Evolutionary conservation across 768 basidiomycete genomes (phyloP).

Genomic region (Lactifluus echinatus): DNA sequence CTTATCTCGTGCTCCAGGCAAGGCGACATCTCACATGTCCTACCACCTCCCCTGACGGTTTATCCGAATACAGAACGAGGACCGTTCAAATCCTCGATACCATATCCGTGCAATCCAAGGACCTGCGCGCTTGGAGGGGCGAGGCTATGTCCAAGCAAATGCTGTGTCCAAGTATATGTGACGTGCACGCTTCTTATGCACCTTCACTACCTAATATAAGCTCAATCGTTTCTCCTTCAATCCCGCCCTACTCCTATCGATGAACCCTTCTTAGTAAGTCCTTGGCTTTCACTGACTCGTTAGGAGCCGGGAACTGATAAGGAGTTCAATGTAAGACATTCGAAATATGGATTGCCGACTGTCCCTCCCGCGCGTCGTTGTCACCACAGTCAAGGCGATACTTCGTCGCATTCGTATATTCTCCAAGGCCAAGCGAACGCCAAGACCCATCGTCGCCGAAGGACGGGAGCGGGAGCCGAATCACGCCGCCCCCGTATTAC

Average conservation of each 20-base stretch:
- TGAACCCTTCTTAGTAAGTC: not conserved
- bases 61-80: not conserved
- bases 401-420: not conserved
- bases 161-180: conserved; percentile 6
- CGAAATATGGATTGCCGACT: not conserved
- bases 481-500: not conserved
- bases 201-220: conserved; percentile 12
- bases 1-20: no score
- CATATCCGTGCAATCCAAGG: not conserved
- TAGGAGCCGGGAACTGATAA: not conserved
- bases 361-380: not conserved
- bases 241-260: not conserved
- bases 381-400: not conserved
- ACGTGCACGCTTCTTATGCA: conserved; percentile 6
- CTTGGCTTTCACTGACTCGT: not conserved
- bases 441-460: no score
- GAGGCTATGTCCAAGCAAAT: conserved; percentile 2
- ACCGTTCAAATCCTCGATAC: not conserved
- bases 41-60: not conserved
- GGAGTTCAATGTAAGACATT: not conserved
- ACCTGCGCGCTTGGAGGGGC: not conserved
- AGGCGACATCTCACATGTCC: not conserved
- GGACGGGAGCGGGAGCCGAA: not conserved
- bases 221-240: not conserved
- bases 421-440: not conserved